phyloP scores from a whole-genome alignment of 106 monocot species.

The Dendrobium chrysotoxum region DNA sequence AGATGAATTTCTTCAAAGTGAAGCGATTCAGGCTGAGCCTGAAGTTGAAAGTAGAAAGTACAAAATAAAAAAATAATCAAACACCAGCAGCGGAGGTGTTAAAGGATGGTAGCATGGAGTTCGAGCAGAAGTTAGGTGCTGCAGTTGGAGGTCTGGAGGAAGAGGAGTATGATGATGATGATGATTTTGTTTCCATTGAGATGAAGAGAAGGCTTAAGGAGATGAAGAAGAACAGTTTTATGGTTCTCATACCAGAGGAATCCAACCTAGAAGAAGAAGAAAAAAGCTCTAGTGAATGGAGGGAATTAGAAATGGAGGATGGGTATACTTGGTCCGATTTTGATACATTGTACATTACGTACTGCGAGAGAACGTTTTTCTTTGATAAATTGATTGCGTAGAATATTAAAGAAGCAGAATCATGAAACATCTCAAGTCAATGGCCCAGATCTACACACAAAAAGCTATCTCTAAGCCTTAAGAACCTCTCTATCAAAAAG shows the following conservation, averaged over 20 bases:
- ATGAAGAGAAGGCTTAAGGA: constrained; percentile 91
- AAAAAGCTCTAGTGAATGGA: constrained; percentile 63
- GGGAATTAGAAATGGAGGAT: constrained; percentile 44
- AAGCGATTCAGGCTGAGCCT: constrained; percentile 21
- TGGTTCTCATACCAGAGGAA: constrained; percentile 93
- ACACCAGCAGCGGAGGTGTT: background rate
- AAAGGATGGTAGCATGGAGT: constrained; percentile 14
- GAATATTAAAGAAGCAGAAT: constrained; percentile 50
- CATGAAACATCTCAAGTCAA: constrained; percentile 16
- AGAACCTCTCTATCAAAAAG: constrained; percentile 69
- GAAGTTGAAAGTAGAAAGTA: constrained; percentile 19
- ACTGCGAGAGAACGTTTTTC: constrained; percentile 79
- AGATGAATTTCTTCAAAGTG: constrained; percentile 75
- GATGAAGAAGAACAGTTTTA: constrained; percentile 90
- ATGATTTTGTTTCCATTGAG: constrained; percentile 90
- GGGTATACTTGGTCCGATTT: constrained; percentile 46
- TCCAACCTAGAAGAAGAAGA: constrained; percentile 48
- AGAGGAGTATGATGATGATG: constrained; percentile 50
- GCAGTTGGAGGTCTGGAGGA: constrained; percentile 13
- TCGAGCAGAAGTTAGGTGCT: constrained; percentile 7
- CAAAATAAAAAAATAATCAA: constrained; percentile 9
- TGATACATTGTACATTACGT: constrained; percentile 59
- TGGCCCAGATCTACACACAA: constrained; percentile 51
- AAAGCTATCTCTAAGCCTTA: constrained; percentile 40
- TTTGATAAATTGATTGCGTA: constrained; percentile 68